A percentile compares a stretch with the other conserved stretches of the same genome.
These are phyloP conservation scores for Rhododendron mucronatum DNA, from an alignment of 148 eudicot genomes.

Conservation along the genomic window DNA sequence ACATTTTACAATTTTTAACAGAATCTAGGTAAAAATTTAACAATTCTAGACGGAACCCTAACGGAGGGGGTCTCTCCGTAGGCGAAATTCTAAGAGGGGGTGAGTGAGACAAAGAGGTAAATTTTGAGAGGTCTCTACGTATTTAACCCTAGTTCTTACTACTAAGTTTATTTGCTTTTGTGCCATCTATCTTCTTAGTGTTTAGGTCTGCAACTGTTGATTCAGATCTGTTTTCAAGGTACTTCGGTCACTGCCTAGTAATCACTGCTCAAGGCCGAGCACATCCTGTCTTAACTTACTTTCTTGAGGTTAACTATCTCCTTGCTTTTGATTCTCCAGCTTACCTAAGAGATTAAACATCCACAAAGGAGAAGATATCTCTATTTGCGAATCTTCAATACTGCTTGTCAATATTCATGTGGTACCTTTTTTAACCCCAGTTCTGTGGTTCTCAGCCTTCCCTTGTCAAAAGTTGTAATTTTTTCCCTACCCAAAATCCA, in stretches of 20 bases:
- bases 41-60: too few relatives aligned
- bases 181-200: neutral
- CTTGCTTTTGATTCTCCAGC: slow-evolving; percentile 92
- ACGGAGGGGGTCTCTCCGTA: too few relatives aligned
- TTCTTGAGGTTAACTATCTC: slow-evolving; percentile 78
- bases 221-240: slow-evolving; percentile 75
- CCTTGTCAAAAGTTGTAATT: neutral
- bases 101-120: too few relatives aligned
- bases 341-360: slow-evolving; percentile 46
- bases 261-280: slow-evolving; percentile 90
- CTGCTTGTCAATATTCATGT: neutral
- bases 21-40: too few relatives aligned
- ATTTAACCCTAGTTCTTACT: neutral
- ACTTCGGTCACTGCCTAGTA: slow-evolving; percentile 87
- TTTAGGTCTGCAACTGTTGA: slow-evolving; percentile 98
- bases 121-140: too few relatives aligned
- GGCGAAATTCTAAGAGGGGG: too few relatives aligned
- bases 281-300: slow-evolving; percentile 79
- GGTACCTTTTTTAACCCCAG: neutral
- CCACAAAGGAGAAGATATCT: slow-evolving; percentile 30
- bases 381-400: neutral
- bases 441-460: neutral
- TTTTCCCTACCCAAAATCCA: neutral
- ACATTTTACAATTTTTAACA: too few relatives aligned
- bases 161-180: neutral